Base-by-base conservation (phyloP, 441 rosid species). In the Gossypium lobatum region DNA sequence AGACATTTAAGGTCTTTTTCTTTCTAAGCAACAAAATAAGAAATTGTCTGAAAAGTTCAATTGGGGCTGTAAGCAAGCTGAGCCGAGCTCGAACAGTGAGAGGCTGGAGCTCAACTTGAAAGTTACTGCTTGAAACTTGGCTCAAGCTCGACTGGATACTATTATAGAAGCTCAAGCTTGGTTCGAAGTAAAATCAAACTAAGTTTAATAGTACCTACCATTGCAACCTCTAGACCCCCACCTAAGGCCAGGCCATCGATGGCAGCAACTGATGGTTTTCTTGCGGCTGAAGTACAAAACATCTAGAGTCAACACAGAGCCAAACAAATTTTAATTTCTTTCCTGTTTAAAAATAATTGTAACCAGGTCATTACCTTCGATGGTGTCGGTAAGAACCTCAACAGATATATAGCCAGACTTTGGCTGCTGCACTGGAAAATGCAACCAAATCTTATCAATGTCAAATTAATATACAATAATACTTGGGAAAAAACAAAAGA, bases 231-330 rank as follows among this genome's bases (percentile, higher is more conserved):
- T 70, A 93, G 83, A 62, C 99, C 99, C 79, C 99, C 99, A 76
- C 99, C 99, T 76, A 93, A 83, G 77, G 98, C 97, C 74, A 93
- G 92, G 26, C 99, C 99, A 46, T 95, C 97, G 75, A 95, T 90
- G 71, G 99, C 99, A 86, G 99, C 99, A 18, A 95, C 97, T 14
- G 97, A 86, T 63, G 98, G 99, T 81, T 95, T 95, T 81, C 79
- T 86, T 4, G 92, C 90, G 80, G 89, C 97, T 95, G 82, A 55
- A 62, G 78, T 66, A 76, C 25, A 80, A 84, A 57, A 17, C 81
- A 76, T 31, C 75, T 61, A 63, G 54, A 54, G 64, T 77, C 23
- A 76, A 73, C 69, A 50, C 20, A 46, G 11, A 48, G 23, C 58
- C 67, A 55, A 14, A 66, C 52, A 64, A 68, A 26, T 66, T 70